Evolutionary conservation across 495 filamentous ascomycete genomes (phyloP), one percentile per base, ranked within the genome.

Genomic region (Amniculicola lignicola): DNA sequence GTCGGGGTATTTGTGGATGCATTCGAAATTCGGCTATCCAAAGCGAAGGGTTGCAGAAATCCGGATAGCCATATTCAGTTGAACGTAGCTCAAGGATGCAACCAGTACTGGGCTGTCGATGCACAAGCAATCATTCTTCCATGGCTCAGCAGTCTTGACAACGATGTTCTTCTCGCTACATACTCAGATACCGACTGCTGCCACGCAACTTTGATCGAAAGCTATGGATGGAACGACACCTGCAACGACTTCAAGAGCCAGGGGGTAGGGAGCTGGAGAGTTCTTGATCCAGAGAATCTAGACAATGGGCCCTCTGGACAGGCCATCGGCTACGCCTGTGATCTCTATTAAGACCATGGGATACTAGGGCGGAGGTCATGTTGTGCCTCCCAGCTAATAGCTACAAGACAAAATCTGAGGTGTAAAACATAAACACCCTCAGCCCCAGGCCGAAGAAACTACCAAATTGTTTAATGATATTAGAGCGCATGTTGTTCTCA

Each of bases 111-210:
- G 18, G 48, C 48, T 21, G 48, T 33, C 18, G 7, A 40, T 29
- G 23, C 48, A 22, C 11, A 51, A 42, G 33, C 48, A 22, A 40
- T 51, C n/a, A 51, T 51, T 23, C 22, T 40, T 9, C 48, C 35
- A 5, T 51, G 48, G 48, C 10, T 6, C 15, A 51, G 37, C 36
- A 36, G 27, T 5, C 18, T 18, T n/a, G 48, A 51, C 48, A 41
- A 51, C 36, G 24, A 51, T 11, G 16, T 10, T 21, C 33, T 51
- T 15, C 48, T 51, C 18, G 48, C 15, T 7, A 51, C 48, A 11
- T 51, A 51, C 36, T 15, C 11, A 5, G 23, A 23, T 16, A 15
- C n/a, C 11, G 9, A 25, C 36, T 51, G 48, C 36, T 51, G 48
- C 36, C 48, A 51, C 36, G 36, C 48, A 10, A n/a, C 19, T 25